A percentile compares a stretch with the other conserved stretches of the same genome.
phyloP scores from a whole-genome alignment of 1,284 basidiomycete genomes.

The Cutaneotrichosporon cyanovorans region DNA sequence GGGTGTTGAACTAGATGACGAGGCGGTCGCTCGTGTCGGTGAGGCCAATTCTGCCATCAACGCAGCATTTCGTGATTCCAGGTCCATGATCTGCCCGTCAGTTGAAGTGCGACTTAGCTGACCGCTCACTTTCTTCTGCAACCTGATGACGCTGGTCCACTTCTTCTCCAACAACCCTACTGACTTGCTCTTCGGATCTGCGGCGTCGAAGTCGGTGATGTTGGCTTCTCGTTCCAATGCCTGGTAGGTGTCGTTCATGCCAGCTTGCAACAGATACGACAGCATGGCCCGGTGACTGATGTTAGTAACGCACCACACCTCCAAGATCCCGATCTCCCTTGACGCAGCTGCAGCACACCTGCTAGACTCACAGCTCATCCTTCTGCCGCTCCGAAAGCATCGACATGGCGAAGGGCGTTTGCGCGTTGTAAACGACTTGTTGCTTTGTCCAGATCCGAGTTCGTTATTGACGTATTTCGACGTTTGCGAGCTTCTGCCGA shows the following conservation, averaged over 20 bases:
- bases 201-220: constrained; percentile 61
- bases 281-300: constrained; percentile 73
- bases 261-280: constrained; percentile 66
- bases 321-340: no score
- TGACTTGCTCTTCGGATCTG: constrained; percentile 69
- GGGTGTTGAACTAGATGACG: constrained; percentile 54
- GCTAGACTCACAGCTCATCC: constrained; percentile 65
- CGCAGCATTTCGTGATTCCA: constrained; percentile 68
- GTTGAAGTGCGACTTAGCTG: neutral
- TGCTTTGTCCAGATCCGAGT: no score
- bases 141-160: constrained; percentile 83
- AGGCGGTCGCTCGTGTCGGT: constrained; percentile 40
- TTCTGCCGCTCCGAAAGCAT: constrained; percentile 66
- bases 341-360: no score
- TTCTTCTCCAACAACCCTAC: constrained; percentile 85
- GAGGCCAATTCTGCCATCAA: constrained; percentile 64
- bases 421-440: neutral
- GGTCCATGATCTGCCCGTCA: constrained; percentile 68
- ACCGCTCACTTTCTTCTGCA: constrained; percentile 75
- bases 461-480: no score
- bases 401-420: constrained; percentile 27
- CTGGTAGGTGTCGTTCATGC: constrained; percentile 58
- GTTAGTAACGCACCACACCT: no score
- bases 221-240: constrained; percentile 56
- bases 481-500: no score